phyloP scores from a whole-genome alignment of 2,329 filamentous ascomycete genomes.

The Penicillium sp. region DNA sequence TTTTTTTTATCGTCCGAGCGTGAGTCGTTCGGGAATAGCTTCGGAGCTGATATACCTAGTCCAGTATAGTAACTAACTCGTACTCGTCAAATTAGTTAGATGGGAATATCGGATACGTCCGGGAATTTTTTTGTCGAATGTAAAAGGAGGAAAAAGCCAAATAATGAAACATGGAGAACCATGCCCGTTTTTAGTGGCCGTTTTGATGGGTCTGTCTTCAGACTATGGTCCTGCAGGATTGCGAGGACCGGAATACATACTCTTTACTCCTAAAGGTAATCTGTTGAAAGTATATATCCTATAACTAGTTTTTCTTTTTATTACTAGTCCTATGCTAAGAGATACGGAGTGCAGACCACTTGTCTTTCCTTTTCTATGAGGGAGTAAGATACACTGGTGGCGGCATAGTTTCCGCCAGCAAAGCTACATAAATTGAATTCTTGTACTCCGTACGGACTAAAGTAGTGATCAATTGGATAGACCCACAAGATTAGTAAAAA shows the following conservation, averaged over 20 bases:
- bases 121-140: no score
- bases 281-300: not conserved
- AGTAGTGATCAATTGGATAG: no score
- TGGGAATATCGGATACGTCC: no score
- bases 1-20: not conserved
- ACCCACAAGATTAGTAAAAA: no score
- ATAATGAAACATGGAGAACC: not conserved
- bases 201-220: conserved; percentile 1
- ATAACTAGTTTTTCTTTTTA: not conserved
- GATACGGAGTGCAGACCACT: not conserved
- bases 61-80: not conserved
- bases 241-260: not conserved
- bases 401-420: not conserved
- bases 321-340: not conserved
- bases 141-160: not conserved
- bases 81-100: not conserved
- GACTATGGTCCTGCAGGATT: not conserved
- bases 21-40: not conserved
- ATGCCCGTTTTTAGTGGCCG: conserved; percentile 1
- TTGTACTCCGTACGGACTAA: not conserved
- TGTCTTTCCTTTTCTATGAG: not conserved
- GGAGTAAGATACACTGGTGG: not conserved
- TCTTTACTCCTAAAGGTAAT: not conserved
- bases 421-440: not conserved
- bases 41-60: conserved; percentile 2